These are phyloP conservation scores for Amphirosellinia nigrospora DNA, from an alignment of 495 filamentous ascomycete species.

Conservation along the genomic window DNA sequence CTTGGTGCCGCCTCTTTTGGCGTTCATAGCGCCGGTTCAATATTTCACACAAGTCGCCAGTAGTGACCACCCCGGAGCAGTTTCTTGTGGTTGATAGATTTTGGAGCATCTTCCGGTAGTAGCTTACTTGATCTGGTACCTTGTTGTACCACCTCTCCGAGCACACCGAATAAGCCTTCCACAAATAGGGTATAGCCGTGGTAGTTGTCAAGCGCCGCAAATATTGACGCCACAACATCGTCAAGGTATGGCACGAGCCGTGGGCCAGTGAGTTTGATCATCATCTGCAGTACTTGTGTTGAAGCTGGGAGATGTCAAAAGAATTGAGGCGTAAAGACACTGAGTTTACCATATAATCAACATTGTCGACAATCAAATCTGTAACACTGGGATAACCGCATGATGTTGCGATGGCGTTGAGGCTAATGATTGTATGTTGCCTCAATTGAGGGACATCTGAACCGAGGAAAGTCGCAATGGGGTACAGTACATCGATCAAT, in stretches of 20 bases:
- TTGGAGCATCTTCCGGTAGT: slow-evolving; percentile 42
- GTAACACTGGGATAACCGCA: slow-evolving; percentile 79
- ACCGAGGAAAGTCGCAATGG: slow-evolving; percentile 83
- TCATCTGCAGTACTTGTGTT: slow-evolving; percentile 91
- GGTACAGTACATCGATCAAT: slow-evolving; percentile 90
- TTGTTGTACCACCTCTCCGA: slow-evolving; percentile 82
- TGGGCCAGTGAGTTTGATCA: slow-evolving; percentile 86
- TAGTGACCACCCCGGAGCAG: slow-evolving; percentile 30
- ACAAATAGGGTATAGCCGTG: slow-evolving; percentile 92
- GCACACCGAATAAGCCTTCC: slow-evolving; percentile 80
- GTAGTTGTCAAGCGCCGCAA: slow-evolving; percentile 87
- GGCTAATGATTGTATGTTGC: slow-evolving; percentile 79
- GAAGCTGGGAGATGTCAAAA: slow-evolving; percentile 88
- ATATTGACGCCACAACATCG: slow-evolving; percentile 86
- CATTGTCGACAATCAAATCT: slow-evolving; percentile 86
- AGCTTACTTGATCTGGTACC: slow-evolving; percentile 70
- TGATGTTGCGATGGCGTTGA: slow-evolving; percentile 76
- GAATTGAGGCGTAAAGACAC: slow-evolving; percentile 87
- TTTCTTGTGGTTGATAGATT: slow-evolving; percentile 45
- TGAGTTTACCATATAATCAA: slow-evolving; percentile 95
- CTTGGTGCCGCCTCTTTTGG: slow-evolving; percentile 41
- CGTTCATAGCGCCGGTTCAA: slow-evolving; percentile 46
- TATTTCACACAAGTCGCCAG: slow-evolving; percentile 38
- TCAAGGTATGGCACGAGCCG: slow-evolving; percentile 86
- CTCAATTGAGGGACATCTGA: slow-evolving; percentile 71